Base-by-base conservation (phyloP, 345 rosid genomes). In the Punica granatum region DNA sequence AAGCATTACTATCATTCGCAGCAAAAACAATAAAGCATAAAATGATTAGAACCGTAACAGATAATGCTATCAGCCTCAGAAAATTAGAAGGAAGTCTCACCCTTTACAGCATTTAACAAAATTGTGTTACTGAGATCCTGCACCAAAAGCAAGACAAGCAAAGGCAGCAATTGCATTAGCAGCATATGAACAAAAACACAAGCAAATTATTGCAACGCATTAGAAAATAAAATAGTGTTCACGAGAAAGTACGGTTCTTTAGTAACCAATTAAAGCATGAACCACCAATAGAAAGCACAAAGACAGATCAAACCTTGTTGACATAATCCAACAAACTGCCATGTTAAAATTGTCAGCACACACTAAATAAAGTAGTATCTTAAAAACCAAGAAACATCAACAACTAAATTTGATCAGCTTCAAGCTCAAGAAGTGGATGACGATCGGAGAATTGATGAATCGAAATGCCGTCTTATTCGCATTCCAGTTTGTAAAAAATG, bases 81-180 rank as follows among this genome's bases (percentile, higher is more conserved):
- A 49, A 11, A 56, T 26, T 12, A 28, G 32, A 7, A 26, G 18
- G 13, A 46, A 16, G 33, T 14, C 76, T 69, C 66, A 88, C 90
- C 90, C 77, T 76, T 76, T 25, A 88, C 67, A 26, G 88, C 86
- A 74, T 88, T 85, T 65, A 82, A 67, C 42, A 88, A 80, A 31
- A 84, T 73, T n/a, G 32, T 71, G 73, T 80, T 80, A 71, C 67
- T 73, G 2, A 88, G 82, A 68, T 86, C 86, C 94, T 88, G 84
- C 83, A 74, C 31, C n/a, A 58, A 49, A 67, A 54, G n/a, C 63
- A 66, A 42, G 68, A 39, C 63, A 68, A 56, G 33, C 21, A 12
- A 34, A 60, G 61, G 44, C 36, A 14, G 51, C 51, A 33, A 19
- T 28, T 44, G 35, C 31, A 18, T 43, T 25, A 23, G 49, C 39